These are phyloP conservation scores for Rhizopus arrhizus DNA, from an alignment of 371 early-diverging fungal genomes.

Conservation along the genomic window DNA sequence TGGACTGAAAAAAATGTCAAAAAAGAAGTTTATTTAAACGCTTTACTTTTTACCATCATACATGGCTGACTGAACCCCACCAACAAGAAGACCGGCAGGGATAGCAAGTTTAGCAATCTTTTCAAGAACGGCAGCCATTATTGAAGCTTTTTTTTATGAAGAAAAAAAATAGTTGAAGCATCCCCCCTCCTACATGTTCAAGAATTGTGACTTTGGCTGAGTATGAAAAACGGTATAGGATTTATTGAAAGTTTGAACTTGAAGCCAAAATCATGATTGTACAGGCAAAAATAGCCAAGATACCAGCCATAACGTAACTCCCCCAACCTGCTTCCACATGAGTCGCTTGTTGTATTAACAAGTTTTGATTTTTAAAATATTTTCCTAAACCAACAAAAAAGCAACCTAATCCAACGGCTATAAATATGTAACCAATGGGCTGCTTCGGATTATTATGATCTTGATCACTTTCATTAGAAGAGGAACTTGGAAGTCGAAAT, in stretches of 20 bases:
- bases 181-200: too few relatives aligned
- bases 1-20: conserved; percentile 63
- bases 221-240: too few relatives aligned
- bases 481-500: conserved; percentile 39
- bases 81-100: conserved; percentile 66
- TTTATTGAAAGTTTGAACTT: conserved; percentile 8
- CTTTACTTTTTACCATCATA: conserved; percentile 82
- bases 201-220: too few relatives aligned
- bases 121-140: conserved; percentile 53
- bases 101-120: conserved; percentile 68
- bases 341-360: conserved; percentile 31
- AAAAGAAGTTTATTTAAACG: conserved; percentile 1
- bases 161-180: too few relatives aligned
- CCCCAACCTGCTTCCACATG: conserved; percentile 47
- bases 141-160: background rate
- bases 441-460: conserved; percentile 12
- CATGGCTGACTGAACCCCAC: conserved; percentile 80
- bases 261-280: conserved; percentile 41
- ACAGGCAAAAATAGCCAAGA: conserved; percentile 38
- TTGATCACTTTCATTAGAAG: background rate
- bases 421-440: conserved; percentile 41
- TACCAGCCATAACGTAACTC: conserved; percentile 30
- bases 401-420: conserved; percentile 36
- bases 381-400: conserved; percentile 38
- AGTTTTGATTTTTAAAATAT: conserved; percentile 44